Base-by-base conservation (phyloP, 208 protist species). In the Zelonia costaricensis region DNA sequence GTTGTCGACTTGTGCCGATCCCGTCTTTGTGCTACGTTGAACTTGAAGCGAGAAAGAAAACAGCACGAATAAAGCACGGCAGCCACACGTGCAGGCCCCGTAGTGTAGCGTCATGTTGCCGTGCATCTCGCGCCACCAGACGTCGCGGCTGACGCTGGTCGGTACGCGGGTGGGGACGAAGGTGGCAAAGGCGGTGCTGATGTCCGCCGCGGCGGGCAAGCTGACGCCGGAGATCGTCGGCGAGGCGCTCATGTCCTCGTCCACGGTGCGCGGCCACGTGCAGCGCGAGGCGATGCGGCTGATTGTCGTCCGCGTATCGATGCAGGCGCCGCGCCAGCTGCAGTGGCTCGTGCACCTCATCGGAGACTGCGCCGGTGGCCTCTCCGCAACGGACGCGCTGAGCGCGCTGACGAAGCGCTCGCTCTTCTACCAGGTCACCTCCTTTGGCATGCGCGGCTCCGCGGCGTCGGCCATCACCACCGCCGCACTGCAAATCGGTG, bases 391-490 rank as follows among this genome's bases (percentile, higher is more conserved):
- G 5, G 69, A 57, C 39, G 63, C 80, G 20, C n/a, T 77, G 48
- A 55, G 51, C 12, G 58, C 70, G 25, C 68, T 88, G 2, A 78
- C 71, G 28, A 67, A 61, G 31, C 70, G 73, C 23, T 66, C 80
- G n/a, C 58, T 86, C 25, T 55, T 67, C 1, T 77, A 78, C 30
- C 84, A 91, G 33, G 66, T 91, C 20, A 67, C 57, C 18, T 62
- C 65, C n/a, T 71, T 86, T 16, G 84, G 80, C 27, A 18, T 91
- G 4, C 65, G 63, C 16, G 81, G 73, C 30, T 76, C 49, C 2
- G 68, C 61, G 3, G 86, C 75, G 40, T 86, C 82, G 13, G 74
- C 80, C 18, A 33, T 85, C 30, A 79, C 82, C 13, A 63, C 77
- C 5, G 60, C 72, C 8, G 68, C 79, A 0, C 75, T 89, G 35